Conservation (phyloP, 495 filamentous ascomycete species). For the Stereocaulon alpinum region DNA sequence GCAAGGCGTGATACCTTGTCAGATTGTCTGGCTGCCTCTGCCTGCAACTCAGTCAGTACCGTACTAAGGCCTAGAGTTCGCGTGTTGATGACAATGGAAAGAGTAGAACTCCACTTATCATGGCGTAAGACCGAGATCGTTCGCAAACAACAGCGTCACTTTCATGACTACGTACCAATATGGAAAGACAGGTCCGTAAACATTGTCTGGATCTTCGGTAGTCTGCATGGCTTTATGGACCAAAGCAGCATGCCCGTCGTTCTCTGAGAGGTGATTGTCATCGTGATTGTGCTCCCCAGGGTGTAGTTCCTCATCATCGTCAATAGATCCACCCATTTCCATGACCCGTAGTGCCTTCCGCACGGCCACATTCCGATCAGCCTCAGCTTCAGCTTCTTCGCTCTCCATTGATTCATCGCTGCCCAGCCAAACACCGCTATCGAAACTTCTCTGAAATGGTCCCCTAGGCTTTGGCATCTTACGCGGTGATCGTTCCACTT, state of each 20-base stretch:
- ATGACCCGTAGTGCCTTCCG: neutral
- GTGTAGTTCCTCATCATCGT: neutral
- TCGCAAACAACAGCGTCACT: neutral
- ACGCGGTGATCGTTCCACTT: constrained; percentile 28
- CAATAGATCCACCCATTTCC: neutral
- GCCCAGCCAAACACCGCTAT: constrained; percentile 76
- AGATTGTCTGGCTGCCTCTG: constrained; percentile 11
- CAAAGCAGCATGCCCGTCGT: neutral
- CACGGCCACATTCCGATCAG: neutral
- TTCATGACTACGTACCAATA: constrained; percentile 3
- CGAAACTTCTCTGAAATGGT: constrained; percentile 53
- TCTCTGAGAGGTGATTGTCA: neutral
- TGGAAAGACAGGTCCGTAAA: constrained; percentile 17
- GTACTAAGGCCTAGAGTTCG: too few relatives aligned
- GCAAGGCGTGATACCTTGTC: constrained; percentile 11
- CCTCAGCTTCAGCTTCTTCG: neutral
- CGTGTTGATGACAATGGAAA: too few relatives aligned
- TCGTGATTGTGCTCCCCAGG: neutral
- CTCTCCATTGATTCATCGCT: constrained; percentile 37
- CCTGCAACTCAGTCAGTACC: neutral
- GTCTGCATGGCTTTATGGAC: neutral
- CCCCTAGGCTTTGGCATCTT: constrained; percentile 39
- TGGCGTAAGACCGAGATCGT: too few relatives aligned
- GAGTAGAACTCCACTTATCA: too few relatives aligned
- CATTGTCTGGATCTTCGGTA: constrained; percentile 11